These are phyloP conservation scores for Fomitiporia mediterranea DNA, from an alignment of 1,284 basidiomycete species.

Conservation along the genomic window DNA sequence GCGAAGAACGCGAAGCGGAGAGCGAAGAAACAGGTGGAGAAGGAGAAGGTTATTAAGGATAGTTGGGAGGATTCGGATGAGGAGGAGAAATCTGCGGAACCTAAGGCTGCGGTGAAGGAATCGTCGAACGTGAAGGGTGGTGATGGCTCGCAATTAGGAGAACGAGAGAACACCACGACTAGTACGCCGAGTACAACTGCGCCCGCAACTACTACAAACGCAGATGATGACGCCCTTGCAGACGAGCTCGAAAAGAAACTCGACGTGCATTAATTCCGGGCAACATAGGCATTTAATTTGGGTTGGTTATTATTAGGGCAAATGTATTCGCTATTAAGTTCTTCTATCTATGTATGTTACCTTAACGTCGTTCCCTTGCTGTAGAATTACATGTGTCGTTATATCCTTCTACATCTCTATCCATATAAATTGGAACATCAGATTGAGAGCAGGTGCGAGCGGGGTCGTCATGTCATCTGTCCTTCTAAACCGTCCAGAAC, in stretches of 20 bases:
- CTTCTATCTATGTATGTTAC: not conserved
- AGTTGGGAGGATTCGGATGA: slow-evolving; percentile 77
- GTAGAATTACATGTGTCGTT: not conserved
- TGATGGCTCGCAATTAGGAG: slow-evolving; percentile 11
- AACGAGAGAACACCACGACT: not conserved
- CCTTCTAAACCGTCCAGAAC: slow-evolving; percentile 13
- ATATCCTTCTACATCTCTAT: not conserved
- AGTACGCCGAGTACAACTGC: not conserved
- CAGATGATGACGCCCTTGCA: slow-evolving; percentile 32
- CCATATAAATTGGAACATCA: not conserved
- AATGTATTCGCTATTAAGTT: not conserved
- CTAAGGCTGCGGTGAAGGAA: not conserved
- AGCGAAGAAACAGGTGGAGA: slow-evolving; percentile 67
- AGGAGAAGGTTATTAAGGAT: slow-evolving; percentile 49
- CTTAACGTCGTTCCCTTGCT: not conserved
- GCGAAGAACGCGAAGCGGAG: slow-evolving; percentile 72
- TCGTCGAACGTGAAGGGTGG: too few species aligned
- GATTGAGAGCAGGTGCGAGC: not conserved
- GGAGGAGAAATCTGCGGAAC: slow-evolving; percentile 29
- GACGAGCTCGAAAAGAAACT: slow-evolving; percentile 42
- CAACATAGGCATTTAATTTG: not conserved
- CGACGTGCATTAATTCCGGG: slow-evolving; percentile 29
- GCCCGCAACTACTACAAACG: not conserved
- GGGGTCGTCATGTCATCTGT: slow-evolving; percentile 10
- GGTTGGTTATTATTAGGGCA: not conserved